Percentiles rank a stretch among this genome's conserved stretches.
These are phyloP conservation scores for Cladosporium cucumerinum DNA, from an alignment of 2,329 filamentous ascomycete species.

Conservation along the genomic window DNA sequence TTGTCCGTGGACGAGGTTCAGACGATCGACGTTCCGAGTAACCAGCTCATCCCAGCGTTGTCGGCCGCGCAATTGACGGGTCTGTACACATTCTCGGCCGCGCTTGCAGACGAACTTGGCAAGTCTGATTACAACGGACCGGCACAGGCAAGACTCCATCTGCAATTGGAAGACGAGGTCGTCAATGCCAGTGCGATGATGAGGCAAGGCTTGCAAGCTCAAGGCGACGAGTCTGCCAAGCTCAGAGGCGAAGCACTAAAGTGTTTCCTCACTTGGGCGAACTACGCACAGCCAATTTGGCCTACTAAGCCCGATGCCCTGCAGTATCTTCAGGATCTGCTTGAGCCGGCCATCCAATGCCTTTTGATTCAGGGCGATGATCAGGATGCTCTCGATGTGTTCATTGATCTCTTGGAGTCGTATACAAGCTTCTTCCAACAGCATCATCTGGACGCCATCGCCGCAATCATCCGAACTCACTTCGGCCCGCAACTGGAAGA, in stretches of 20 bases:
- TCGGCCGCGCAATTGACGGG: conserved; percentile 42
- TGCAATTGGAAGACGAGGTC: conserved; percentile 15
- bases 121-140: conserved; percentile 60
- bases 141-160: conserved; percentile 43
- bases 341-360: conserved; percentile 59
- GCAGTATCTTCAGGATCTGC: conserved; percentile 57
- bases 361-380: conserved; percentile 59
- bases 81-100: conserved; percentile 62
- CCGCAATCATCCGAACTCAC: conserved; percentile 58
- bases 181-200: conserved; percentile 7
- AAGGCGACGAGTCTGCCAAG: background rate
- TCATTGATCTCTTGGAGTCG: conserved; percentile 62
- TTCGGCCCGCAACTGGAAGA: conserved; percentile 45
- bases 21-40: conserved; percentile 16
- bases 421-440: conserved; percentile 61
- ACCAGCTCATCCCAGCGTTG: conserved; percentile 34
- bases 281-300: conserved; percentile 66
- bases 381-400: conserved; percentile 59
- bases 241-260: conserved; percentile 31
- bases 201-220: conserved; percentile 11
- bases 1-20: conserved; percentile 1
- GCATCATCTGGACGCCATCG: conserved; percentile 57
- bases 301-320: conserved; percentile 57
- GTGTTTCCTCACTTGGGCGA: conserved; percentile 59
- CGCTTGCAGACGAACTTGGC: conserved; percentile 63